These are phyloP conservation scores for Cyberlindnera samutprakarnensis DNA, from an alignment of 805 yeast genomes.

Conservation along the genomic window DNA sequence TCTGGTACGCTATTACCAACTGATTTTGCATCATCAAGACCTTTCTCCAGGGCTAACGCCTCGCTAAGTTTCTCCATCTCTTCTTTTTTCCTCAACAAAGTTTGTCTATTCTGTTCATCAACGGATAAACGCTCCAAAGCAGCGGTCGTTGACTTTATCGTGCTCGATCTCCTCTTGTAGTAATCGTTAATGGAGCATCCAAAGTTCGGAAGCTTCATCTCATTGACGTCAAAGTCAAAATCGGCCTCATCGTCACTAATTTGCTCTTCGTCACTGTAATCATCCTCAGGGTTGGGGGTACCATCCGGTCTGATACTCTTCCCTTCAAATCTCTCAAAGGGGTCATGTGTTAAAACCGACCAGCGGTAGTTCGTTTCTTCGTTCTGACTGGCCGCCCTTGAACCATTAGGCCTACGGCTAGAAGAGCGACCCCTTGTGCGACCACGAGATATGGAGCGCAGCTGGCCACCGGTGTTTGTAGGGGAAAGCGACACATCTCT, in stretches of 20 bases:
- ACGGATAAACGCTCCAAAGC: constrained; percentile 1
- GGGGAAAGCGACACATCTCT: constrained; percentile 8
- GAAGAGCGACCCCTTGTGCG: constrained; percentile 10
- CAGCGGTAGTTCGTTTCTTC: constrained; percentile 34
- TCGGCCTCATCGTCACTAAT: constrained; percentile 43
- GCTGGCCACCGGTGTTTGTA: constrained; percentile 1
- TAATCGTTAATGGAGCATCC: constrained; percentile 27
- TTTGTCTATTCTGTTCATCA: constrained; percentile 7
- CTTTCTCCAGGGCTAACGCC: constrained; percentile 51
- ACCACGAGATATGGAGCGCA: constrained; percentile 11
- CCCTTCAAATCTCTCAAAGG: constrained; percentile 50
- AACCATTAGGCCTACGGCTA: constrained; percentile 5
- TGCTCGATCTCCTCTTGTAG: constrained; percentile 12
- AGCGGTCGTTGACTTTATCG: constrained; percentile 1
- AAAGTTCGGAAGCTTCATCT: constrained; percentile 23
- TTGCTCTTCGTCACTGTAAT: constrained; percentile 44
- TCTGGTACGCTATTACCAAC: constrained; percentile 25
- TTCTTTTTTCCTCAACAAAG: constrained; percentile 4
- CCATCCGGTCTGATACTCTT: constrained; percentile 17
- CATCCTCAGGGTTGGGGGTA: constrained; percentile 16
- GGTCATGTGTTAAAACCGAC: constrained; percentile 68
- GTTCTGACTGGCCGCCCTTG: constrained; percentile 23
- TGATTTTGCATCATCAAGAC: constrained; percentile 47
- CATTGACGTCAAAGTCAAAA: constrained; percentile 29
- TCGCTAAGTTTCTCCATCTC: constrained; percentile 42